Evolutionary conservation across 75 land plant species (phyloP).

Genomic region (Azolla pinnata): DNA sequence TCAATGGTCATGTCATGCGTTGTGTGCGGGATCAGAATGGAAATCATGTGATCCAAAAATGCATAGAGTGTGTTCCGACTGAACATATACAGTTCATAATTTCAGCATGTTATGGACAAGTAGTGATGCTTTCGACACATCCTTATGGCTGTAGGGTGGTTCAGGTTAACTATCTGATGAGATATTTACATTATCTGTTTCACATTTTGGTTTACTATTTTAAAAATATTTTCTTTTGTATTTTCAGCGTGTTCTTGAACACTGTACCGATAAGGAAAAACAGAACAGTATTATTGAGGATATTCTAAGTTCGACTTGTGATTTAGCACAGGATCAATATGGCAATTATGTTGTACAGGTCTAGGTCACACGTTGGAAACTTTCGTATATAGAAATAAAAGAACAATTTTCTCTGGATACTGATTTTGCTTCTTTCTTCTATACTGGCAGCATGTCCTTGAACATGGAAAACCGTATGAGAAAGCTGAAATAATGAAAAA

Average conservation of each 20-base stretch:
- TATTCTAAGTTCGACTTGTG: constrained; percentile 63
- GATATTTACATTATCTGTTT: too few relatives aligned
- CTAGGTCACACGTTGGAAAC: too few relatives aligned
- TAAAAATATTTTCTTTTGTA: too few relatives aligned
- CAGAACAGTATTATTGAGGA: constrained; percentile 77
- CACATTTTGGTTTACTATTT: too few relatives aligned
- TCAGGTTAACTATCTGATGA: too few relatives aligned
- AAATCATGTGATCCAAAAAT: constrained; percentile 96
- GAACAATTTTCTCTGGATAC: too few relatives aligned
- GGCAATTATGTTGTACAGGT: constrained; percentile 99
- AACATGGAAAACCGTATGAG: constrained; percentile 73
- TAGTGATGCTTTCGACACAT: constrained; percentile 79
- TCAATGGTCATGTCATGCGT: constrained; percentile 85
- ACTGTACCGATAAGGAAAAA: constrained; percentile 68
- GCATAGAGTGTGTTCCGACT: constrained; percentile 86
- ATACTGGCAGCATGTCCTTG: constrained; percentile 74
- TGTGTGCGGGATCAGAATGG: constrained; percentile 98
- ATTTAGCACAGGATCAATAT: constrained; percentile 91
- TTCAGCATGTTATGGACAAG: constrained; percentile 72
- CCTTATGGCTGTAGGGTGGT: constrained; percentile 99
- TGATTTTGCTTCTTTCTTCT: neutral
- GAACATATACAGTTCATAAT: constrained; percentile 79
- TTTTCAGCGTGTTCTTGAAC: constrained; percentile 82
- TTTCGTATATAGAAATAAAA: too few relatives aligned
- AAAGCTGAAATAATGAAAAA: constrained; percentile 76